Conservation (phyloP, 306 rosid species). For the Styphnolobium japonicum region DNA sequence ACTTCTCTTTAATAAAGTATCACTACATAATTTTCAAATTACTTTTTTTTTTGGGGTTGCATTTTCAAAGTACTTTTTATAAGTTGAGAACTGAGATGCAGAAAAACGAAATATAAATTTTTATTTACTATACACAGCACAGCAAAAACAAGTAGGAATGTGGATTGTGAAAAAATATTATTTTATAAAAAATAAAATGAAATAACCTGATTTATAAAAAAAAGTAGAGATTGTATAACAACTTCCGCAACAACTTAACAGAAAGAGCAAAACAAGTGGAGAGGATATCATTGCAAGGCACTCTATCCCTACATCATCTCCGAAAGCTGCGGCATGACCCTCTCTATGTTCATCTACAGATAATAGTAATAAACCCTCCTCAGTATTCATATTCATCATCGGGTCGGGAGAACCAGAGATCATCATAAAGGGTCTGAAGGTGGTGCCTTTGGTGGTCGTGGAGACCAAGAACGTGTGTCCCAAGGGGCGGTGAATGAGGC, state of each 20-base stretch:
- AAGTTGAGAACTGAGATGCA: background rate
- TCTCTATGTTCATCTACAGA: constrained; percentile 81
- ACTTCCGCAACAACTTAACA: background rate
- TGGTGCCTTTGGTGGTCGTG: too few relatives aligned
- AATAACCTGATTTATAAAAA: background rate
- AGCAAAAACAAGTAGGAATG: background rate
- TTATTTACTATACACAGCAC: background rate
- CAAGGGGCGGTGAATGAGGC: too few relatives aligned
- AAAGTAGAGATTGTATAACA: background rate
- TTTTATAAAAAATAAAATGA: background rate
- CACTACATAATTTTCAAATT: background rate
- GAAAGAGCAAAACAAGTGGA: too few relatives aligned
- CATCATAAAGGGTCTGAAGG: too few relatives aligned
- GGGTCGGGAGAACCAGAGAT: constrained; percentile 78
- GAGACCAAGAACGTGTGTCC: too few relatives aligned
- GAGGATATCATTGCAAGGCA: too few relatives aligned
- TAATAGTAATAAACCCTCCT: constrained; percentile 86
- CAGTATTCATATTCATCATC: constrained; percentile 89
- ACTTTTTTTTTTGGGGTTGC: too few relatives aligned
- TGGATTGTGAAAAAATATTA: background rate
- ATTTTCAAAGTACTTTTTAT: background rate
- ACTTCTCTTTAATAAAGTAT: background rate
- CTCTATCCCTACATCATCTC: constrained; percentile 96
- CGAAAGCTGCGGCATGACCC: constrained; percentile 97
- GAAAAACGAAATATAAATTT: background rate